These are phyloP conservation scores for Aphanocladium album DNA, from an alignment of 2,329 filamentous ascomycete genomes.

Conservation along the genomic window DNA sequence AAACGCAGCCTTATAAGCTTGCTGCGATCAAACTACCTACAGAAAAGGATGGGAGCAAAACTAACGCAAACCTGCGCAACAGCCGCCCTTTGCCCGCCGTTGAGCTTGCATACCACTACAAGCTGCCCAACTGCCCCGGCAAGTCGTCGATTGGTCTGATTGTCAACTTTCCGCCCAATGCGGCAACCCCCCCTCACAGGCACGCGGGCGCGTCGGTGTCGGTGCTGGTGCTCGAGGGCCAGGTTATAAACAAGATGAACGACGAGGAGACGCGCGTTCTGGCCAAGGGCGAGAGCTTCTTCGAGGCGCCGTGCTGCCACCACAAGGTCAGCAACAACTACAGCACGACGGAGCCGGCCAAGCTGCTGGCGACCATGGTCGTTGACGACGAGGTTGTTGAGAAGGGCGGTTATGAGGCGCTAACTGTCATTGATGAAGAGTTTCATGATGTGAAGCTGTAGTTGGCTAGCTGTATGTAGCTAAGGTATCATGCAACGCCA, in stretches of 20 bases:
- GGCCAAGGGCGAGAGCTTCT: slow-evolving; percentile 18
- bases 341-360: slow-evolving; percentile 13
- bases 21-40: too few relatives aligned
- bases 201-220: slow-evolving; percentile 19
- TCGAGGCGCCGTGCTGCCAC: slow-evolving; percentile 21
- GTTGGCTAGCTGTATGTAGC: not conserved
- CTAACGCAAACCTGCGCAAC: too few relatives aligned
- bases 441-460: slow-evolving; percentile 14
- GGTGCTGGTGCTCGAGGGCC: slow-evolving; percentile 17
- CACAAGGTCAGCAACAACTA: slow-evolving; percentile 20
- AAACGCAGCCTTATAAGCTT: not conserved
- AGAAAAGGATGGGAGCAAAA: too few relatives aligned
- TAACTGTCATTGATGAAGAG: slow-evolving; percentile 19
- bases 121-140: slow-evolving; percentile 19
- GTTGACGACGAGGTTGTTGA: slow-evolving; percentile 18
- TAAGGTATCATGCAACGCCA: not conserved
- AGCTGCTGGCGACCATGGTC: slow-evolving; percentile 17
- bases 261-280: slow-evolving; percentile 17
- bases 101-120: slow-evolving; percentile 17
- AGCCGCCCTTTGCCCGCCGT: slow-evolving; percentile 9
- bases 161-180: slow-evolving; percentile 19
- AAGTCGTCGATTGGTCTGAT: slow-evolving; percentile 20
- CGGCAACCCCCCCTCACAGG: slow-evolving; percentile 18
- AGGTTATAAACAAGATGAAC: slow-evolving; percentile 22
- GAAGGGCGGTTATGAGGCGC: slow-evolving; percentile 14